A percentile compares a stretch with the other conserved stretches of the same genome.
These are phyloP conservation scores for Cryomyces antarcticus DNA, from an alignment of 495 filamentous ascomycete species.

Conservation along the genomic window DNA sequence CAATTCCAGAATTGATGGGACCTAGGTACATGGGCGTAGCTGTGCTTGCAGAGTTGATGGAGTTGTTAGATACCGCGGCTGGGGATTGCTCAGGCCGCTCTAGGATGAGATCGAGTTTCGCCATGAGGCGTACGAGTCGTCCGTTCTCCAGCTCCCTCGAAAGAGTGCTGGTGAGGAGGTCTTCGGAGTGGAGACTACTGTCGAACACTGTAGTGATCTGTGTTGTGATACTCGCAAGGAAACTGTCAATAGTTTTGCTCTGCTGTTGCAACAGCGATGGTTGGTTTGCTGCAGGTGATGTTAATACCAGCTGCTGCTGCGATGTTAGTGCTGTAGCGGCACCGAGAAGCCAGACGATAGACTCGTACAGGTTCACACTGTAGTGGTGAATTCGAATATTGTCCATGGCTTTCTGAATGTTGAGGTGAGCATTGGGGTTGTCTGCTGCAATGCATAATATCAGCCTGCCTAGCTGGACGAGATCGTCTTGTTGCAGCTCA, in stretches of 20 bases:
- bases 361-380: conserved; percentile 49
- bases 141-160: conserved; percentile 75
- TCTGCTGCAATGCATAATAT: conserved; percentile 59
- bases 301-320: conserved; percentile 4
- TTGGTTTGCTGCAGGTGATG: too few species aligned
- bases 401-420: conserved; percentile 43
- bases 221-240: conserved; percentile 53
- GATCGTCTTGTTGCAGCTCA: conserved; percentile 73
- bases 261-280: conserved; percentile 13
- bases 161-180: conserved; percentile 49
- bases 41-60: too few species aligned
- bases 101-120: conserved; percentile 67
- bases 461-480: conserved; percentile 67
- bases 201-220: conserved; percentile 55
- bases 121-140: conserved; percentile 60
- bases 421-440: conserved; percentile 32
- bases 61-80: too few species aligned
- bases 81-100: conserved; percentile 84
- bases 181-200: conserved; percentile 49
- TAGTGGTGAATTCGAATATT: conserved; percentile 52
- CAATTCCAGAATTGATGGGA: too few species aligned
- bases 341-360: conserved; percentile 54
- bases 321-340: conserved; percentile 9
- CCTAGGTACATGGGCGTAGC: too few species aligned
- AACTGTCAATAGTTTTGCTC: conserved; percentile 51